Base-by-base conservation (phyloP, 805 yeast genomes). In the Tetrapisispora arboricola region DNA sequence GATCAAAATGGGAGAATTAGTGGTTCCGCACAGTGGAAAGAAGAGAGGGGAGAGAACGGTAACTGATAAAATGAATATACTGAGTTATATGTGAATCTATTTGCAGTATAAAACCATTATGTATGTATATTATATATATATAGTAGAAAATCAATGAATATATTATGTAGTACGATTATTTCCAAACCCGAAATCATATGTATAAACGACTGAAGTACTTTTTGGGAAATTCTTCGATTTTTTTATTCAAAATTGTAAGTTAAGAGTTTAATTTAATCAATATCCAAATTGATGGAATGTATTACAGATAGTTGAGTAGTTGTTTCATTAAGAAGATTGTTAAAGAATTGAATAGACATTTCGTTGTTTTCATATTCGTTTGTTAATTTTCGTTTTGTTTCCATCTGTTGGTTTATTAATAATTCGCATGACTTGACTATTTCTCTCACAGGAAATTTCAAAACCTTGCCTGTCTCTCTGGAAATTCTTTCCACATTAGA, bases 391-490 rank as follows among this genome's bases (percentile, higher is more conserved):
- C 48, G 49, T 32, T 49, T 54, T 9, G 38, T 47, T 8, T 49
- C 47, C 32, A 50, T 50, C 33, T 58, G 52, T 42, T 49, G 49
- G 37, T 58, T 57, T 22, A 60, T 39, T 2, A 54, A 45, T 15
- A 57, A 27, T 30, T 58, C 60, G 28, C 60, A 57, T 10, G 60
- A 51, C 39, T 53, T 57, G 11, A 59, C 46, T 5, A 92, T 84
- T 53, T 87, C 95, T 48, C 86, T 77, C 0, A 84, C 72, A 6
- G 97, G 97, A 53, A 71, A 79, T 53, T 74, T 76, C 51, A 92
- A 67, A 2, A 92, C 95, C 50, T 77, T 77, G 22, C 92, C 70
- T 43, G 86, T 84, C 56, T 90, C 97, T 49, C 75, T 77, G 0
- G 94, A 70, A 7, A 92, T 74, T 45, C 98, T 71, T 36, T 71